Percentiles rank a stretch among this genome's conserved stretches.
These are phyloP conservation scores for Calonectria hawksworthii DNA, from an alignment of 2,329 filamentous ascomycete genomes.

Conservation along the genomic window DNA sequence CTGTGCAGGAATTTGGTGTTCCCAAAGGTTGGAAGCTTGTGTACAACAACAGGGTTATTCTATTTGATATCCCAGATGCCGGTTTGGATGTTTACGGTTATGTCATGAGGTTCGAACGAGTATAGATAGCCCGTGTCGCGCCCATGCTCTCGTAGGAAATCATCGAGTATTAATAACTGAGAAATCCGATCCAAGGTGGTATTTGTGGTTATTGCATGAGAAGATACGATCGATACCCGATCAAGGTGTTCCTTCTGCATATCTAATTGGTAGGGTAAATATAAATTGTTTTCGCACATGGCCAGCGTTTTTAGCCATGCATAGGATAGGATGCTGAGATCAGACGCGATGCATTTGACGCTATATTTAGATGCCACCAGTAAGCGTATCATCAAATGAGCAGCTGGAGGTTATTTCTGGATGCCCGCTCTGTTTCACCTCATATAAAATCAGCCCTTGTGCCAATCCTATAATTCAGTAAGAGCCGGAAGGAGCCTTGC, in stretches of 20 bases:
- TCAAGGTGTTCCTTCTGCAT: not conserved
- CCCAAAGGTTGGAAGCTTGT: not conserved
- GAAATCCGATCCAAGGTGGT: no score
- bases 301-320: not conserved
- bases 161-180: not conserved
- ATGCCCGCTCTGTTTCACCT: not conserved
- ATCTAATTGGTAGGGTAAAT: not conserved
- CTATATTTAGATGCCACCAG: not conserved
- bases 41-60: not conserved
- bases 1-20: not conserved
- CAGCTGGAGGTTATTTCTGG: not conserved
- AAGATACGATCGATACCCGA: not conserved
- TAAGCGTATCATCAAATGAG: not conserved
- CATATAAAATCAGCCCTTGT: not conserved
- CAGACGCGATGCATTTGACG: not conserved
- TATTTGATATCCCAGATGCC: not conserved
- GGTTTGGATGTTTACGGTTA: not conserved
- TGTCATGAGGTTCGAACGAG: not conserved
- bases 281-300: not conserved
- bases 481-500: not conserved
- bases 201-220: not conserved
- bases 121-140: no score
- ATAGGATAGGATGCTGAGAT: not conserved
- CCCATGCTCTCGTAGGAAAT: not conserved
- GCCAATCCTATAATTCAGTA: not conserved